phyloP scores from a whole-genome alignment of 192 early-diverging fungal species.

The Umbelopsis ramanniana region DNA sequence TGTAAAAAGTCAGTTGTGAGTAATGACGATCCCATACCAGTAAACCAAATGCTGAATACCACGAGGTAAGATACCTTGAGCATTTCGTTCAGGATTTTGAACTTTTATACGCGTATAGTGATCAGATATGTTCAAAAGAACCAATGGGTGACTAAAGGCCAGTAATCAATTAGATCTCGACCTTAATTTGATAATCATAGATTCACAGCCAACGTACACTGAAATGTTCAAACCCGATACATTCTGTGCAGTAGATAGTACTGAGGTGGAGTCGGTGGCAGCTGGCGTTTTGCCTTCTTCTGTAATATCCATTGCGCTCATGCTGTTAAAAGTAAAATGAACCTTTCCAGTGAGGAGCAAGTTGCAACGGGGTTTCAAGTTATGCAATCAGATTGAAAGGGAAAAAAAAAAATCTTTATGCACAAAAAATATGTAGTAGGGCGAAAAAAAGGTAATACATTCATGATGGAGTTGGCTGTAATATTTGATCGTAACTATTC shows the following conservation, averaged over 20 bases:
- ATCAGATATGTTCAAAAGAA: constrained; percentile 88
- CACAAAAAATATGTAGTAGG: neutral
- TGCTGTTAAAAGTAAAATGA: neutral
- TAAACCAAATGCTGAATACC: neutral
- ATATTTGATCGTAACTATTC: neutral
- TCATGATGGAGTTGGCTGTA: neutral
- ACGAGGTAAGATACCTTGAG: constrained; percentile 4
- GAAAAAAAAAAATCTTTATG: neutral
- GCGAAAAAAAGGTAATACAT: neutral
- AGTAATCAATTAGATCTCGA: neutral
- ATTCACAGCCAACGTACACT: neutral
- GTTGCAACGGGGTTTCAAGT: no score
- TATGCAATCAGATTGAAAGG: neutral
- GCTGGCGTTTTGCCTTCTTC: neutral
- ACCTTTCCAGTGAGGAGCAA: neutral
- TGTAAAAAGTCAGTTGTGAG: neutral
- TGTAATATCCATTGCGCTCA: constrained; percentile 17
- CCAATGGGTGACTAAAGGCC: constrained; percentile 76
- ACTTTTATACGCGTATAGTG: constrained; percentile 77
- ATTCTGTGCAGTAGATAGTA: constrained; percentile 9
- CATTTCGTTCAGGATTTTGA: constrained; percentile 49
- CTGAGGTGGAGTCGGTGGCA: neutral
- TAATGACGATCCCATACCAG: no score
- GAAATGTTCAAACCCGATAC: constrained; percentile 7
- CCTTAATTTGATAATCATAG: no score